Base-by-base conservation (phyloP, 2,329 filamentous ascomycete genomes). In the Zelopaecilomyces penicillatus region DNA sequence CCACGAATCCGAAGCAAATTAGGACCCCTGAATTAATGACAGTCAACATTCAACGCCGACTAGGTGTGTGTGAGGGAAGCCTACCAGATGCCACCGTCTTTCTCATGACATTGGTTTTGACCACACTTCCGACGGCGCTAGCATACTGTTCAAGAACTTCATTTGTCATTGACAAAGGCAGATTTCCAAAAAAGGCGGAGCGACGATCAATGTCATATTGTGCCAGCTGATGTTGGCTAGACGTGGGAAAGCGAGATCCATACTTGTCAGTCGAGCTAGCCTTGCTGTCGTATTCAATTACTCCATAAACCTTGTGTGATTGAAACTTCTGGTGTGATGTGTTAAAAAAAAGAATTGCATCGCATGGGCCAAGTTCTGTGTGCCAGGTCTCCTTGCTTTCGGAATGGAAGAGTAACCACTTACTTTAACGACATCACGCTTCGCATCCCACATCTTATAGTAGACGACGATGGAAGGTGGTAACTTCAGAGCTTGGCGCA, bases 371-470 rank as follows among this genome's bases (percentile, higher is more conserved):
- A n/a, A 38, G 29, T 4, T 28, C 39, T 57, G 59, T 6, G 19
- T 19, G 19, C 19, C 19, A 19, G 19, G 19, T 19, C 19, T 19
- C 19, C 19, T 19, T 2, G 19, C 19, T 3, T 19, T 19, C 19
- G 19, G 19, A 19, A 19, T 19, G 19, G 19, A 19, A 19, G 19
- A 19, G 19, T 3, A 43, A 11, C 29, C 4, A 59, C 72, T 64
- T 61, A 77, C 75, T 28, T 61, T 54, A 30, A 70, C 61, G 4
- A 77, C 67, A 45, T 77, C 69, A 26, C 76, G 68, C 27, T 60
- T 63, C 4, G 70, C 62, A 47, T 80, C 73, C 41, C 75, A 81
- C 50, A 65, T 65, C 35, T 65, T 59, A 48, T 73, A 81, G 28
- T 71, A 65, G 30, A 78, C 67, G 5, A 76, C 50, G 2, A 76